phyloP scores from a whole-genome alignment of 257 asterid species.

The Salvia miltiorrhiza region DNA sequence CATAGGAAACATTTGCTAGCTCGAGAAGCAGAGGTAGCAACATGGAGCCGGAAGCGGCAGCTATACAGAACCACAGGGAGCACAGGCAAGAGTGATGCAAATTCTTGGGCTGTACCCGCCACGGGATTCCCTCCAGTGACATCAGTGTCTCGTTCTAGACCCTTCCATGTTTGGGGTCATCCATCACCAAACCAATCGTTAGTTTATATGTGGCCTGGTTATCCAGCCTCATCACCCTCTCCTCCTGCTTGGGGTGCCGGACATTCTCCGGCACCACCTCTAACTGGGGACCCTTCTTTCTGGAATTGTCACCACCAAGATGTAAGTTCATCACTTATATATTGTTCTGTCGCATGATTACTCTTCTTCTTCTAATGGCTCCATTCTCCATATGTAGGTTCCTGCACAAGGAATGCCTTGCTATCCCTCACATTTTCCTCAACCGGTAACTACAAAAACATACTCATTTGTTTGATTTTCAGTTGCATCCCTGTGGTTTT shows the following conservation, averaged over 20 bases:
- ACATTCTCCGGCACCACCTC: slow-evolving; percentile 34
- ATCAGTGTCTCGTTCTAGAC: slow-evolving; percentile 59
- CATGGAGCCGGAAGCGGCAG: slow-evolving; percentile 69
- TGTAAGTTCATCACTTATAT: slow-evolving; percentile 34
- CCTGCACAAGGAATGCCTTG: slow-evolving; percentile 67
- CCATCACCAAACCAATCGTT: slow-evolving; percentile 59
- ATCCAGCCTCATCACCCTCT: slow-evolving; percentile 36
- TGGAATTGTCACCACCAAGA: slow-evolving; percentile 64
- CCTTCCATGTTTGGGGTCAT: slow-evolving; percentile 94
- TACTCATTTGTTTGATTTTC: not conserved
- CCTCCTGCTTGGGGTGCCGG: slow-evolving; percentile 41
- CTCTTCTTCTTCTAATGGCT: slow-evolving; percentile 3
- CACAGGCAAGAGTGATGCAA: slow-evolving; percentile 45
- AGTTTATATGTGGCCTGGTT: slow-evolving; percentile 70
- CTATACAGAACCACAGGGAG: slow-evolving; percentile 35
- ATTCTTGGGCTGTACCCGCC: slow-evolving; percentile 61
- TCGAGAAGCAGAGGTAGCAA: slow-evolving; percentile 81
- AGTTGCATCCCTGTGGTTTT: not conserved
- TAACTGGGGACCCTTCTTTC: slow-evolving; percentile 42
- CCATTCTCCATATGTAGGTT: slow-evolving; percentile 34
- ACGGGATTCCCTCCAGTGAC: slow-evolving; percentile 69
- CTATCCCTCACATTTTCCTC: slow-evolving; percentile 44
- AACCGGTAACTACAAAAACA: slow-evolving; percentile 37
- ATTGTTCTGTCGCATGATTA: not conserved
- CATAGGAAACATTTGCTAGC: slow-evolving; percentile 76